These are phyloP conservation scores for Colletotrichum viniferum DNA, from an alignment of 2,329 filamentous ascomycete genomes.

Conservation along the genomic window DNA sequence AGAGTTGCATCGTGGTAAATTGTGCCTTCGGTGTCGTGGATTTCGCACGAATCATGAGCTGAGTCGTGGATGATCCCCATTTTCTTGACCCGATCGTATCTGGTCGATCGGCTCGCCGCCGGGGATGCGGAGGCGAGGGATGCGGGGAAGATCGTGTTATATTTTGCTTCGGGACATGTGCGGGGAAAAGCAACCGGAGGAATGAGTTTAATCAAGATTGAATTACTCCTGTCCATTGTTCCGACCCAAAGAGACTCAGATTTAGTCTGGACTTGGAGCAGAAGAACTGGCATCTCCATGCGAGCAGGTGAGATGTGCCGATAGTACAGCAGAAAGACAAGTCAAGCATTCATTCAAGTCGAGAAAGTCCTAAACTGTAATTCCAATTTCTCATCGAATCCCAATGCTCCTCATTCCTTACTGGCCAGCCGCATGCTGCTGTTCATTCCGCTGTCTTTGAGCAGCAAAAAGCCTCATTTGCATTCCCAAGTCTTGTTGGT, in stretches of 20 bases:
- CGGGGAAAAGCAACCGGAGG: not conserved
- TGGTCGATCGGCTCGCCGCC: not conserved
- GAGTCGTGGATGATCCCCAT: not conserved
- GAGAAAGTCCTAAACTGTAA: fast-evolving
- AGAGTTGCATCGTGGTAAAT: not conserved
- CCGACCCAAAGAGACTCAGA: not conserved
- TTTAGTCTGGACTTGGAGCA: not conserved
- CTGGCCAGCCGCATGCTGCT: not conserved
- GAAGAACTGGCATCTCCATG: not conserved
- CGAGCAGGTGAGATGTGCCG: not conserved
- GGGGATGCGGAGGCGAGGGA: not conserved
- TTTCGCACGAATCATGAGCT: conserved; percentile 10
- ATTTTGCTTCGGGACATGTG: not conserved
- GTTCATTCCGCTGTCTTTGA: not conserved
- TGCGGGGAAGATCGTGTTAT: not conserved
- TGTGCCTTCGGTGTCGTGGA: not conserved
- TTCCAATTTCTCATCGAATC: not conserved
- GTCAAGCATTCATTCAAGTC: not conserved
- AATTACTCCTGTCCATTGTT: not conserved
- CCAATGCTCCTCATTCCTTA: not conserved
- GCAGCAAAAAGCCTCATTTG: not conserved
- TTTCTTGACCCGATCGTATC: not conserved
- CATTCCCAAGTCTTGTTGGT: not conserved
- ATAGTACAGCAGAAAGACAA: not conserved
- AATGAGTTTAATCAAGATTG: not conserved